A percentile compares a stretch with the other conserved stretches of the same genome.
These are phyloP conservation scores for Lichtheimia ornata DNA, from an alignment of 371 early-diverging fungal genomes.

Conservation along the genomic window DNA sequence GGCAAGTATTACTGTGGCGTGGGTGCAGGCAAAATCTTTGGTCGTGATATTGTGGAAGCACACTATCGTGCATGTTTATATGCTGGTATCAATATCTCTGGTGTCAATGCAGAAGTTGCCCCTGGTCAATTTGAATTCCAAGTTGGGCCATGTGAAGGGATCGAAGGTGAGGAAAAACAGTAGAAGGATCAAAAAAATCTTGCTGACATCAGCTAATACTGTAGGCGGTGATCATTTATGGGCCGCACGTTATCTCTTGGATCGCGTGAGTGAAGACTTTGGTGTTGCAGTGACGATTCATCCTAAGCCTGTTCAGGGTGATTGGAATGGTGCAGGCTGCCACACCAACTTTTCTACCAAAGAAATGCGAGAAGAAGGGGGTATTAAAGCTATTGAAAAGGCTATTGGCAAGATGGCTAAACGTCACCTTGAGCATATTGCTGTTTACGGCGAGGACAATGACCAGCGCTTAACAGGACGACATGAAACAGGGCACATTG, in stretches of 20 bases:
- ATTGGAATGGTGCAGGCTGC: slow-evolving; percentile 58
- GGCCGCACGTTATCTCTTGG: slow-evolving; percentile 50
- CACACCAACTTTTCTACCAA: slow-evolving; percentile 55
- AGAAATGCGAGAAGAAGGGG: slow-evolving; percentile 52
- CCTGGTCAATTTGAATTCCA: slow-evolving; percentile 59
- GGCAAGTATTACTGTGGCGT: slow-evolving; percentile 64
- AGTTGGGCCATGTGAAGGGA: slow-evolving; percentile 59
- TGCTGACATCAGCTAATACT: too few relatives aligned
- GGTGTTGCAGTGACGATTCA: slow-evolving; percentile 50
- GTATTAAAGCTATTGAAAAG: slow-evolving; percentile 50
- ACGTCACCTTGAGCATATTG: slow-evolving; percentile 61
- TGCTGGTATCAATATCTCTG: slow-evolving; percentile 54
- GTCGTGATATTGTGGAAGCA: slow-evolving; percentile 67
- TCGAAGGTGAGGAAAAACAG: slow-evolving; percentile 14
- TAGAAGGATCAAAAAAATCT: too few relatives aligned
- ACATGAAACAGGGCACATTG: slow-evolving; percentile 64
- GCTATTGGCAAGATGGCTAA: slow-evolving; percentile 52
- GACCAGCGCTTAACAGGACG: slow-evolving; percentile 62
- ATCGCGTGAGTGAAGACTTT: slow-evolving; percentile 60
- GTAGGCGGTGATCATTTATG: slow-evolving; percentile 47
- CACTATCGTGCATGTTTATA: slow-evolving; percentile 61
- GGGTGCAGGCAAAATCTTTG: slow-evolving; percentile 48
- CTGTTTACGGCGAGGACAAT: slow-evolving; percentile 67
- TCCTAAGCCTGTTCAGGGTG: slow-evolving; percentile 58
- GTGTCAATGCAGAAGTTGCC: slow-evolving; percentile 55